Evolutionary conservation across 2,329 filamentous ascomycete genomes (phyloP).

Genomic region (Incumbomyces delicatus): DNA sequence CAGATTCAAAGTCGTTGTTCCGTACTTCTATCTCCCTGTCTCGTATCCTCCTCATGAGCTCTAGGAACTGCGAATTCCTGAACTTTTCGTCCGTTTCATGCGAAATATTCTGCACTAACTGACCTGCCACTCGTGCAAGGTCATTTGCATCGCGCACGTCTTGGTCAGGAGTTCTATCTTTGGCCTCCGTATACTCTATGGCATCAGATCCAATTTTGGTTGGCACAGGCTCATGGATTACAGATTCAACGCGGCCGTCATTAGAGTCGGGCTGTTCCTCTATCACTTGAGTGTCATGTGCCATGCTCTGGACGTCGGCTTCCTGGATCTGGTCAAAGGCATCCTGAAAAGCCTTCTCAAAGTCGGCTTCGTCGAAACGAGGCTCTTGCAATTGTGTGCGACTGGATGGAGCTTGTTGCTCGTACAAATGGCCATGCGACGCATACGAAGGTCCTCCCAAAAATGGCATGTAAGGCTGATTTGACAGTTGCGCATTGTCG

Average conservation of each 20-base stretch:
- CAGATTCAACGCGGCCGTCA: constrained; percentile 16
- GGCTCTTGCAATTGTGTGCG: neutral
- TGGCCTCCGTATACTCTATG: constrained; percentile 25
- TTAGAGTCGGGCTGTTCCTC: constrained; percentile 12
- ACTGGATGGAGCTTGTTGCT: constrained; percentile 9
- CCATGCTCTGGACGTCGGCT: constrained; percentile 8
- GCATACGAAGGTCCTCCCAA: constrained; percentile 8
- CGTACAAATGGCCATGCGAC: constrained; percentile 24
- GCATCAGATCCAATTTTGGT: constrained; percentile 36
- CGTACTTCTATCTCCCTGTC: constrained; percentile 63
- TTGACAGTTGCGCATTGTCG: neutral
- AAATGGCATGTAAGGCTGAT: neutral
- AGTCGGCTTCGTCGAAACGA: constrained; percentile 16
- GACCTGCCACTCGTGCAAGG: constrained; percentile 60
- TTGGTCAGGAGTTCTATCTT: constrained; percentile 15
- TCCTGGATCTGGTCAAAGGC: constrained; percentile 15
- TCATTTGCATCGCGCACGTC: constrained; percentile 50
- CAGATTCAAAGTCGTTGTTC: constrained; percentile 56
- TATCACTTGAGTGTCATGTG: neutral
- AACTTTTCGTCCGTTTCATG: constrained; percentile 65
- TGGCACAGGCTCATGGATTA: constrained; percentile 16
- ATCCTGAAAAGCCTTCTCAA: constrained; percentile 19
- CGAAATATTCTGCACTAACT: constrained; percentile 59
- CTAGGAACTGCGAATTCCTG: constrained; percentile 64
- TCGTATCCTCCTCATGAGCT: constrained; percentile 65